These are phyloP conservation scores for Tolypocladium ophioglossoides DNA, from an alignment of 2,329 filamentous ascomycete species.

Conservation along the genomic window DNA sequence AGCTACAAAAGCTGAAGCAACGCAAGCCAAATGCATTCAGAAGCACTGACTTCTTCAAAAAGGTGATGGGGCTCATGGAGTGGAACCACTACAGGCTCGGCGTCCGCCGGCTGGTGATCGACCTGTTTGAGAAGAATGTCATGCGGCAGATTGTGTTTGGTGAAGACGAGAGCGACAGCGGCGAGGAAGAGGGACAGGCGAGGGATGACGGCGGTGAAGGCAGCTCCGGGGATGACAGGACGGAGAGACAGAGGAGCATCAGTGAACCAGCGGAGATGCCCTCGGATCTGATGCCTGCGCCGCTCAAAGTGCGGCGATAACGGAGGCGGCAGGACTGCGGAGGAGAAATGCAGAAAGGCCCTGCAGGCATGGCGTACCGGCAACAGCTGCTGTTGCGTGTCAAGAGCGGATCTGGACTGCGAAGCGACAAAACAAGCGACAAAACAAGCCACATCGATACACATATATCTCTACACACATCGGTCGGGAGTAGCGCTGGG, in stretches of 20 bases:
- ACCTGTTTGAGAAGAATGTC: conserved; percentile 87
- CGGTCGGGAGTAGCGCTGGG: neutral
- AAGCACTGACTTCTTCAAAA: conserved; percentile 68
- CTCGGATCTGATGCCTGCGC: conserved; percentile 21
- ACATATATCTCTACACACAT: neutral
- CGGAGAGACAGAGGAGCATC: conserved; percentile 47
- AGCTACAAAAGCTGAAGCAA: conserved; percentile 69
- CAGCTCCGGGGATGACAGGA: conserved; percentile 41
- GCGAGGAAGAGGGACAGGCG: conserved; percentile 30
- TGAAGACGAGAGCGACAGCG: conserved; percentile 55
- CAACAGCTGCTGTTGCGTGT: neutral
- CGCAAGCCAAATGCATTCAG: conserved; percentile 67
- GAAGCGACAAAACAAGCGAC: too few species aligned
- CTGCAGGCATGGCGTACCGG: neutral
- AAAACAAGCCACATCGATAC: neutral
- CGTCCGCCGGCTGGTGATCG: conserved; percentile 81
- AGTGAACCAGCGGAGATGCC: conserved; percentile 29
- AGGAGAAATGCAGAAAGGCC: neutral
- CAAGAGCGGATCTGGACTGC: neutral
- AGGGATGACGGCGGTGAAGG: conserved; percentile 54
- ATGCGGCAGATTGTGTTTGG: conserved; percentile 76
- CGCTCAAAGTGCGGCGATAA: conserved; percentile 18
- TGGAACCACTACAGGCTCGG: conserved; percentile 81
- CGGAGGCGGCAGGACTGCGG: neutral
- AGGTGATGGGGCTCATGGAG: conserved; percentile 76